Conservation (phyloP, 805 yeast species). For the Cyberlindnera misumaiensis region DNA sequence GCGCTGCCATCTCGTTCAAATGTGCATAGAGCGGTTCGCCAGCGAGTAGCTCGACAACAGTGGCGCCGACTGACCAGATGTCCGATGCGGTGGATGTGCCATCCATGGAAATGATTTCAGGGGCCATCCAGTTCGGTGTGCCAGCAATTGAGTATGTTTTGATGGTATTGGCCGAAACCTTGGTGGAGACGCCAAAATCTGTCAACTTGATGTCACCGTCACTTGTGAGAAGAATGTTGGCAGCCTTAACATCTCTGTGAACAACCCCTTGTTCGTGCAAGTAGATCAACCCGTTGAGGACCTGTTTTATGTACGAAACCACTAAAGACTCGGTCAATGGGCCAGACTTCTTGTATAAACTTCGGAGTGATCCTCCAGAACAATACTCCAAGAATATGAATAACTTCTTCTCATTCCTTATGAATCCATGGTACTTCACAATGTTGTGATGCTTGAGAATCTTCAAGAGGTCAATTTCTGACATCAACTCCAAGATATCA, state of each 20-base stretch:
- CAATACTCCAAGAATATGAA: constrained; percentile 77
- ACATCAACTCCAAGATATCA: constrained; percentile 46
- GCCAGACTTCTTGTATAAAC: constrained; percentile 26
- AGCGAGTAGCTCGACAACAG: constrained; percentile 78
- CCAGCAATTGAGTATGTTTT: constrained; percentile 65
- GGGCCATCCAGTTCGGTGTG: constrained; percentile 99
- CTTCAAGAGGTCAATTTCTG: constrained; percentile 69
- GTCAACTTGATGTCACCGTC: constrained; percentile 63
- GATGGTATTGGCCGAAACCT: constrained; percentile 43
- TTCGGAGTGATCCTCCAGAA: constrained; percentile 58
- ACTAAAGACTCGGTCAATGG: constrained; percentile 57
- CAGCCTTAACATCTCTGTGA: constrained; percentile 73
- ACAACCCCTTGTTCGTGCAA: constrained; percentile 62
- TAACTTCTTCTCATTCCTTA: constrained; percentile 57
- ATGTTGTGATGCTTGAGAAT: constrained; percentile 82
- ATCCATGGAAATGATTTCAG: constrained; percentile 80
- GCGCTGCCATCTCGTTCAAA: constrained; percentile 66
- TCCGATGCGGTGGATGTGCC: constrained; percentile 88
- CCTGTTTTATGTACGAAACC: constrained; percentile 58
- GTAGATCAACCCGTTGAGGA: constrained; percentile 57
- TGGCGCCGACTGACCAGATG: constrained; percentile 93
- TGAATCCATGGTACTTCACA: constrained; percentile 87
- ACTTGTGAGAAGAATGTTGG: constrained; percentile 63
- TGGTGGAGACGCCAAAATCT: constrained; percentile 73
- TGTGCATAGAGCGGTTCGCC: constrained; percentile 86